These are phyloP conservation scores for Aspergillus unguis DNA, from an alignment of 2,329 filamentous ascomycete species.

Conservation along the genomic window DNA sequence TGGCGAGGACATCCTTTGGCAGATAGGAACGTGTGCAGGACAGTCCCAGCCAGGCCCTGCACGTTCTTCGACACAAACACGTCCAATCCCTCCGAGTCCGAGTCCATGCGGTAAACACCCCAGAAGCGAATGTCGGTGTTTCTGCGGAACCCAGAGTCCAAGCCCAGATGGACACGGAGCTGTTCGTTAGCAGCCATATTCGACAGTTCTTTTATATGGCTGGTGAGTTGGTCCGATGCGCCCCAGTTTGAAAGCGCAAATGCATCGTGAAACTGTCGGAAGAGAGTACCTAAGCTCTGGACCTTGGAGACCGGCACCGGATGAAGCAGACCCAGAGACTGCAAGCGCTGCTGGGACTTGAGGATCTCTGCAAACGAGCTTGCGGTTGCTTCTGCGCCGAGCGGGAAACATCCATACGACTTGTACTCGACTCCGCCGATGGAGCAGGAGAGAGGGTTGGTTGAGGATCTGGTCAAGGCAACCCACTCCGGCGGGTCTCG, in stretches of 20 bases:
- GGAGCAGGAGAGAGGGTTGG: conserved; percentile 39
- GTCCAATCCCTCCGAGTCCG: conserved; percentile 32
- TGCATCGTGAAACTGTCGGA: conserved; percentile 31
- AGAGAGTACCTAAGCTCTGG: conserved; percentile 31
- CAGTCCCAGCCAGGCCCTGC: conserved; percentile 41
- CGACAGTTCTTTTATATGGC: conserved; percentile 30
- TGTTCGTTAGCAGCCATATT: conserved; percentile 26
- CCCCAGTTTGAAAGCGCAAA: conserved; percentile 21
- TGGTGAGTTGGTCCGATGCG: conserved; percentile 20
- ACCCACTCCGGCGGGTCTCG: conserved; percentile 34
- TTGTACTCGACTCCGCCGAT: conserved; percentile 37
- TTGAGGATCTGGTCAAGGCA: conserved; percentile 29
- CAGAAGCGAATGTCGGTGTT: conserved; percentile 39
- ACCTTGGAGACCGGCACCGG: conserved; percentile 35
- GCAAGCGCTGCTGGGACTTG: conserved; percentile 44
- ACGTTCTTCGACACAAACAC: conserved; percentile 46
- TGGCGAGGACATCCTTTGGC: conserved; percentile 39
- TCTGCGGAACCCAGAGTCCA: conserved; percentile 43
- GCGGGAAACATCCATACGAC: conserved; percentile 46
- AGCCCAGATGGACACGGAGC: conserved; percentile 33
- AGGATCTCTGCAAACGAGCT: conserved; percentile 46
- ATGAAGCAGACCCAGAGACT: conserved; percentile 41
- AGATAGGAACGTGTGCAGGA: conserved; percentile 48
- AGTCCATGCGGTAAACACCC: conserved; percentile 39
- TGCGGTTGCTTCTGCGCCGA: conserved; percentile 42